Conservation (phyloP, 768 basidiomycete genomes). For the Rossbeevera mucosa region DNA sequence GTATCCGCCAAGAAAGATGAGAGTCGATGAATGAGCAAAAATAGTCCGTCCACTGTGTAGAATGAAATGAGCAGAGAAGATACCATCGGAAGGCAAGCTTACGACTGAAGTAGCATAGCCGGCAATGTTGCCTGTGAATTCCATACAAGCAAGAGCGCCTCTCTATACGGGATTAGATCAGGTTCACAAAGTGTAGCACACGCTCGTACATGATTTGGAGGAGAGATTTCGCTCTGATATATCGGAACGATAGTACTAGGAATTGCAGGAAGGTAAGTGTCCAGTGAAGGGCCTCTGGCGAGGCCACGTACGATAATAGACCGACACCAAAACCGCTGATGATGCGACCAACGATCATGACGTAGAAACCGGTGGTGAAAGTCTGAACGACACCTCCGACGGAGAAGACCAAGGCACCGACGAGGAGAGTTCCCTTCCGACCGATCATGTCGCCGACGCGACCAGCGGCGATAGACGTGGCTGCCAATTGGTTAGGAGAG, state of each 20-base stretch:
- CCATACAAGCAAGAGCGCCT: slow-evolving; percentile 90
- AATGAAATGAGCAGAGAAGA: neutral
- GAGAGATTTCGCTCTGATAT: slow-evolving; percentile 94
- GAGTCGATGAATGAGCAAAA: slow-evolving; percentile 86
- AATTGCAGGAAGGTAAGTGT: slow-evolving; percentile 4
- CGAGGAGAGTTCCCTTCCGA: slow-evolving; percentile 76
- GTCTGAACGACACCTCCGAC: slow-evolving; percentile 85
- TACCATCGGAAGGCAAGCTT: slow-evolving; percentile 28
- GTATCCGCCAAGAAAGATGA: slow-evolving; percentile 87
- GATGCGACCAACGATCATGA: slow-evolving; percentile 81
- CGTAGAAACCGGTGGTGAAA: slow-evolving; percentile 69
- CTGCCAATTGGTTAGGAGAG: slow-evolving; percentile 34
- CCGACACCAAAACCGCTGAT: slow-evolving; percentile 89
- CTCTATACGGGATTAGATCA: slow-evolving; percentile 43
- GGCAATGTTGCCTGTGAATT: slow-evolving; percentile 89
- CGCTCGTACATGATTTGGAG: slow-evolving; percentile 72
- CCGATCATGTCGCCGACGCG: slow-evolving; percentile 85
- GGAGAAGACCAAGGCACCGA: slow-evolving; percentile 80
- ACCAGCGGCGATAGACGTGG: slow-evolving; percentile 86
- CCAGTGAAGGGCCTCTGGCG: neutral
- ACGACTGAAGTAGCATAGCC: slow-evolving; percentile 91
- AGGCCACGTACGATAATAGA: slow-evolving; percentile 64
- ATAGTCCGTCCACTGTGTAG: slow-evolving; percentile 83
- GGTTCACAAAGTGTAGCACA: neutral
- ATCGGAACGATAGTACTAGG: slow-evolving; percentile 88